These are phyloP conservation scores for Stagonosporopsis rhizophila DNA, from an alignment of 2,329 filamentous ascomycete species.

Conservation along the genomic window DNA sequence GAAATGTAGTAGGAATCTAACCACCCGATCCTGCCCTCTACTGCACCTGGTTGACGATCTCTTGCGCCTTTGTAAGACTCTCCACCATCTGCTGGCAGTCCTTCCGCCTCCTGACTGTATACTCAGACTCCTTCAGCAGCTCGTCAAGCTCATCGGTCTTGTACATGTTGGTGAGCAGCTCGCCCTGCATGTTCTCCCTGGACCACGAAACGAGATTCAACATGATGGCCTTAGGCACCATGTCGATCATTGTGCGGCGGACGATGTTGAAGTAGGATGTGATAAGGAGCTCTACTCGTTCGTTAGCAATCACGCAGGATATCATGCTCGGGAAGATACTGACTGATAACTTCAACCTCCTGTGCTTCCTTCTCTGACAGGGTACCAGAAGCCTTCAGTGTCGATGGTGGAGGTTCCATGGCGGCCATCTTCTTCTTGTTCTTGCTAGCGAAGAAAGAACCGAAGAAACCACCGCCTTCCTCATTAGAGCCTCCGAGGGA, in stretches of 20 bases:
- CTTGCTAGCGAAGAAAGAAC: conserved; percentile 97
- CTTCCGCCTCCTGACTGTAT: conserved; percentile 91
- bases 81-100: conserved; percentile 99
- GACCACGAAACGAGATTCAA: conserved; percentile 93
- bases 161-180: conserved; percentile 98
- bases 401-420: conserved; percentile 94
- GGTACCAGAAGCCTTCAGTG: conserved; percentile 90
- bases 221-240: conserved; percentile 99
- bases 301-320: conserved; percentile 24
- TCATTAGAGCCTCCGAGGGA: conserved; percentile 62
- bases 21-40: conserved; percentile 23
- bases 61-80: conserved; percentile 83
- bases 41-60: conserved; percentile 85
- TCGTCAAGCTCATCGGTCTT: conserved; percentile 88
- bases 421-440: conserved; percentile 99
- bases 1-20: conserved; percentile 22
- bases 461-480: conserved; percentile 80
- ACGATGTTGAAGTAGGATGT: conserved; percentile 98
- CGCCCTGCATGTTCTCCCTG: conserved; percentile 98
- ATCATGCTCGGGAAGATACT: conserved; percentile 48
- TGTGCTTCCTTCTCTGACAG: conserved; percentile 93
- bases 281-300: conserved; percentile 80
- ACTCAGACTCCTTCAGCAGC: conserved; percentile 96
- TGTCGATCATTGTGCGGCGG: conserved; percentile 97
- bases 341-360: conserved; percentile 98